phyloP scores from a whole-genome alignment of 2,329 filamentous ascomycete species.

The Leptographium galeiforme region DNA sequence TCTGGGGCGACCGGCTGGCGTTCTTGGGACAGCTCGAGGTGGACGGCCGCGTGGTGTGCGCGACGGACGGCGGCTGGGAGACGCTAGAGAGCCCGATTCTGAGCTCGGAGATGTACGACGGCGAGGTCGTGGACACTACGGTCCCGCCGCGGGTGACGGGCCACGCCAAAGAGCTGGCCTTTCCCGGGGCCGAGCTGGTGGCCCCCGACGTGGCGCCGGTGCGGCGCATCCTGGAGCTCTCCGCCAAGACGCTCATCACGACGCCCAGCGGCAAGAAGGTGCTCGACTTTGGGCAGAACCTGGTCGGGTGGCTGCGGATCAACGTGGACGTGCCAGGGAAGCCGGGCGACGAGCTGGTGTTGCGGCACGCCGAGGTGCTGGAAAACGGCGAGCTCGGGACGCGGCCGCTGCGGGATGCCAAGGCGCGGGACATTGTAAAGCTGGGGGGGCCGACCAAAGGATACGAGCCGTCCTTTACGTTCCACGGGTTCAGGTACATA shows the following conservation, averaged over 20 bases:
- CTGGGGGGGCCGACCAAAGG: conserved; percentile 6
- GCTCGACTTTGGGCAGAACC: conserved; percentile 45
- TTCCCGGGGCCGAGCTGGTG: conserved; percentile 21
- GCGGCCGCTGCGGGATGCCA: conserved; percentile 27
- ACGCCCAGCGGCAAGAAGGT: conserved; percentile 29
- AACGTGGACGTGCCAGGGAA: conserved; percentile 16
- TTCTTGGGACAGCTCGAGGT: conserved; percentile 10
- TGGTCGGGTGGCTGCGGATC: conserved; percentile 36
- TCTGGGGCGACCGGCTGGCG: conserved; percentile 2
- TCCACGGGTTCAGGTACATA: conserved; percentile 38
- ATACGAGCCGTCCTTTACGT: conserved; percentile 37
- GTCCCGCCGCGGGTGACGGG: conserved; percentile 18
- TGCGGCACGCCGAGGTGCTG: conserved; percentile 37
- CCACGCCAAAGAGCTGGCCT: conserved; percentile 16
- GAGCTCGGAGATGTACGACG: conserved; percentile 34
- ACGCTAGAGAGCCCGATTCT: conserved; percentile 16
- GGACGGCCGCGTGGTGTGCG: conserved; percentile 11
- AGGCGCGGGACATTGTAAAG: conserved; percentile 26
- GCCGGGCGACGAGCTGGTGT: conserved; percentile 18
- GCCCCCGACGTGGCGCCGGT: conserved; percentile 31
- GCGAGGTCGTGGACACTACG: conserved; percentile 29
- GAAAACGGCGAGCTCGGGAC: conserved; percentile 30
- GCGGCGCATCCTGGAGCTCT: conserved; percentile 19
- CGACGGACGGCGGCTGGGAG: conserved; percentile 8
- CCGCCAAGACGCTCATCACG: conserved; percentile 17